These are phyloP conservation scores for Biscogniauxia mediterranea DNA, from an alignment of 2,329 filamentous ascomycete genomes.

Conservation along the genomic window DNA sequence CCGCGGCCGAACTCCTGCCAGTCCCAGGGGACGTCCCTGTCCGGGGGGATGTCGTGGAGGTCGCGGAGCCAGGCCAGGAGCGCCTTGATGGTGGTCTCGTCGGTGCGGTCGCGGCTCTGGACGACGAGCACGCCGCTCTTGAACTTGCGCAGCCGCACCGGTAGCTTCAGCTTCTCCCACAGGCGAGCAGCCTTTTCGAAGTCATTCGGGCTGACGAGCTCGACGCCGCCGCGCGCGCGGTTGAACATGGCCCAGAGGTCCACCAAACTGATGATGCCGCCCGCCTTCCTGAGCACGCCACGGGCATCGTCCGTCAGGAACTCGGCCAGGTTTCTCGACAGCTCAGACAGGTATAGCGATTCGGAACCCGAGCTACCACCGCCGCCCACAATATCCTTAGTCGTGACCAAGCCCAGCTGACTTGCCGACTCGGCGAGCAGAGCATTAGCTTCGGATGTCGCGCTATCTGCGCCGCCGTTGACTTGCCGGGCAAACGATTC, in stretches of 20 bases:
- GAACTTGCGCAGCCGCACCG: conserved; percentile 83
- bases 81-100: conserved; percentile 81
- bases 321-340: conserved; percentile 81
- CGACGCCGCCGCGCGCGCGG: conserved; percentile 85
- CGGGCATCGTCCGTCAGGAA: conserved; percentile 83
- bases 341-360: conserved; percentile 83
- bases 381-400: conserved; percentile 88
- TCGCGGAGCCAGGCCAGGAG: conserved; percentile 76
- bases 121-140: conserved; percentile 94
- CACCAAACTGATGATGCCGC: conserved; percentile 85
- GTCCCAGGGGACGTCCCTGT: conserved; percentile 69
- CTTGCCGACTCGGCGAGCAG: conserved; percentile 79
- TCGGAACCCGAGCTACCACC: conserved; percentile 63
- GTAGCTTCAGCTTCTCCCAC: conserved; percentile 85
- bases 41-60: conserved; percentile 64
- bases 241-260: conserved; percentile 97
- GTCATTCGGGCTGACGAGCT: conserved; percentile 86
- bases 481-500: conserved; percentile 77
- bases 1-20: conserved; percentile 77
- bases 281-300: conserved; percentile 74
- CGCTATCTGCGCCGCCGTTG: conserved; percentile 53
- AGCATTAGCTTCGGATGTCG: conserved; percentile 66
- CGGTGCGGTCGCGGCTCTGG: conserved; percentile 81
- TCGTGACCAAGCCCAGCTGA: conserved; percentile 85
- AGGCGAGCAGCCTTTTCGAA: conserved; percentile 85